Base-by-base conservation (phyloP, 352 stramenopile genomes). In the Phytopythium helicoides region DNA sequence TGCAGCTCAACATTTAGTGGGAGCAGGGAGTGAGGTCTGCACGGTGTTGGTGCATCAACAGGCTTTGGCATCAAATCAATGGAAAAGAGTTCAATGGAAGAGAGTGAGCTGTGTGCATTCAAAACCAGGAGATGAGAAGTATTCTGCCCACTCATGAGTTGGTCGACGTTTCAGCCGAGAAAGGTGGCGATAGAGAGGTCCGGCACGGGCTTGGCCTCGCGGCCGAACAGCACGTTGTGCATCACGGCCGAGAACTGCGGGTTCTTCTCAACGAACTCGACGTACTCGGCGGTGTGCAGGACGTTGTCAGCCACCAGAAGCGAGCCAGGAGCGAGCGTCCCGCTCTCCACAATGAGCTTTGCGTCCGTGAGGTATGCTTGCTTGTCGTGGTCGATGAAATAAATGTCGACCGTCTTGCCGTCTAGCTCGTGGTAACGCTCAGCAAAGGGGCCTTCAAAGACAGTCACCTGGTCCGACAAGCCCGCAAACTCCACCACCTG, bases 321-420 rank as follows among this genome's bases (percentile, higher is more conserved):
- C 8, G 66, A 72, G 4, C 60, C 51, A 8, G 63, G 51, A 9
- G 53, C 33, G 12, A 81, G 56, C 31, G 53, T 61, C 6, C 66
- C 55, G 26, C 60, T 81, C n/a, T 62, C 60, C 10, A 69, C 8
- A 23, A 81, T 73, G n/a, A 74, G 60, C 64, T 81, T 74, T 22
- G 64, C 44, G 50, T 76, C 66, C 3, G 52, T 36, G 15, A 80
- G 47, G 42, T 80, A 76, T 18, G 59, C 36, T 1, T 38, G 58
- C 60, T 76, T 76, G 39, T 75, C 65, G 49, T 80, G 66, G 54
- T 80, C 71, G 38, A 81, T 77, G 37, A 81, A 78, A 61, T 63
- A 73, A n/a, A 77, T 56, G 40, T 73, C 65, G 33, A 74, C 61
- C 14, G 34, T 51, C 42, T 67, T 63, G 56, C 52, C 62, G 54